Conservation (phyloP, 2,329 filamentous ascomycete genomes). For the Metarhizium brunneum region DNA sequence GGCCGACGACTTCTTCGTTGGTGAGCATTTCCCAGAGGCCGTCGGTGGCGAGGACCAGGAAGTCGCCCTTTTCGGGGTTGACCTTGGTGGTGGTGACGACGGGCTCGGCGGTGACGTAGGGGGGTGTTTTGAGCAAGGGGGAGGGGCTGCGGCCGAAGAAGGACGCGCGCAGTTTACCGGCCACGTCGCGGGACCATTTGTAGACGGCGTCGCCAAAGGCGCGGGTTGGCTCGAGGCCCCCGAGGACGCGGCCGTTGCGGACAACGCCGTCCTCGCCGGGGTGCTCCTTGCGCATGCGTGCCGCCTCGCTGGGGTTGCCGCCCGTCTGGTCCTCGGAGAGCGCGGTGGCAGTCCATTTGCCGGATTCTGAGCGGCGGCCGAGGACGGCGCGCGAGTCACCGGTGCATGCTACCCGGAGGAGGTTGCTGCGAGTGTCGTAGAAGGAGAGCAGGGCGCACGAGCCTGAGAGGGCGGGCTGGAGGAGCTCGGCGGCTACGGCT, state of each 20-base stretch:
- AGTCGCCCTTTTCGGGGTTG: constrained; percentile 81
- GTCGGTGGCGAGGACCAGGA: constrained; percentile 92
- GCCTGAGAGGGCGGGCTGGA: constrained; percentile 90
- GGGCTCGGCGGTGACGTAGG: constrained; percentile 95
- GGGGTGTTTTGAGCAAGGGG: constrained; percentile 74
- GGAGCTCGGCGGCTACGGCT: constrained; percentile 78
- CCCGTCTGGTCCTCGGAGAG: constrained; percentile 93
- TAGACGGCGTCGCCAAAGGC: constrained; percentile 96
- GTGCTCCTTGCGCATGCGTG: constrained; percentile 74
- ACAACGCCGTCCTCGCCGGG: constrained; percentile 84
- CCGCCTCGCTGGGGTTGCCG: constrained; percentile 73
- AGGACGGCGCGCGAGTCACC: constrained; percentile 94
- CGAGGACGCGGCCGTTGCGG: constrained; percentile 80
- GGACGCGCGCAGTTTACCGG: constrained; percentile 68
- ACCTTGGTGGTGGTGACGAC: constrained; percentile 90
- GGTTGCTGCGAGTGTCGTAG: constrained; percentile 81
- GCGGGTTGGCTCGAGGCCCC: constrained; percentile 82
- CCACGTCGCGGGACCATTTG: constrained; percentile 86
- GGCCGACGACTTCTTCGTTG: constrained; percentile 93
- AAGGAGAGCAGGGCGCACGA: constrained; percentile 95
- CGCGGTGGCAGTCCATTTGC: constrained; percentile 87
- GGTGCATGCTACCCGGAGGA: constrained; percentile 88
- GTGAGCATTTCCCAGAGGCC: constrained; percentile 99
- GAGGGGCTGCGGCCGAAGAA: constrained; percentile 83
- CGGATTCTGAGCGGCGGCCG: constrained; percentile 64